These are phyloP conservation scores for Blastocystis sp. DNA, from an alignment of 352 stramenopile species.

Conservation along the genomic window DNA sequence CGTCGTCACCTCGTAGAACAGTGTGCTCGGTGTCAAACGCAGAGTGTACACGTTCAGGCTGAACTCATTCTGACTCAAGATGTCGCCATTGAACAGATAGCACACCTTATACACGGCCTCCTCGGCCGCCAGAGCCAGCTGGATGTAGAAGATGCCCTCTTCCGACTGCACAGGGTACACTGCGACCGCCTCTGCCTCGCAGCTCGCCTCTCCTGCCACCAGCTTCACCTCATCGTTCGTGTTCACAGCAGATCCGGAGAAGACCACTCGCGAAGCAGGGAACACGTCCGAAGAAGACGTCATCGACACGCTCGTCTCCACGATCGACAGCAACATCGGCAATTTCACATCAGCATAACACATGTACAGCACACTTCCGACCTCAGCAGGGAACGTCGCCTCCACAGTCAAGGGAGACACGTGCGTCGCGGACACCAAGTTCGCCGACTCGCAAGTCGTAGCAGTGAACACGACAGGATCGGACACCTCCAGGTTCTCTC, in stretches of 20 bases:
- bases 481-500: not conserved
- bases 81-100: constrained; percentile 58
- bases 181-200: not conserved
- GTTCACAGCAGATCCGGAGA: not conserved
- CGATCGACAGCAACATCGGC: not conserved
- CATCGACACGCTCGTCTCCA: constrained; percentile 16
- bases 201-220: not conserved
- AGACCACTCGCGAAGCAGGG: not conserved
- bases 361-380: not conserved
- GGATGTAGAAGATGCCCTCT: not conserved
- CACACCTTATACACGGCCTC: constrained; percentile 1
- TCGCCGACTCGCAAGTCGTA: not conserved
- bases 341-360: constrained; percentile 5
- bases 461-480: constrained; percentile 16
- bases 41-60: not conserved
- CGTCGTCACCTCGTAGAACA: constrained; percentile 1
- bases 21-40: not conserved
- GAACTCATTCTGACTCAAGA: constrained; percentile 32
- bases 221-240: constrained; percentile 3
- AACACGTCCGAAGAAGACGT: constrained; percentile 35
- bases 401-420: not conserved
- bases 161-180: not conserved
- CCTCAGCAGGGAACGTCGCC: not conserved
- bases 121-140: not conserved
- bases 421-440: not conserved